Conservation (phyloP, 768 basidiomycete species). For the Hygrophorus pudorinus region DNA sequence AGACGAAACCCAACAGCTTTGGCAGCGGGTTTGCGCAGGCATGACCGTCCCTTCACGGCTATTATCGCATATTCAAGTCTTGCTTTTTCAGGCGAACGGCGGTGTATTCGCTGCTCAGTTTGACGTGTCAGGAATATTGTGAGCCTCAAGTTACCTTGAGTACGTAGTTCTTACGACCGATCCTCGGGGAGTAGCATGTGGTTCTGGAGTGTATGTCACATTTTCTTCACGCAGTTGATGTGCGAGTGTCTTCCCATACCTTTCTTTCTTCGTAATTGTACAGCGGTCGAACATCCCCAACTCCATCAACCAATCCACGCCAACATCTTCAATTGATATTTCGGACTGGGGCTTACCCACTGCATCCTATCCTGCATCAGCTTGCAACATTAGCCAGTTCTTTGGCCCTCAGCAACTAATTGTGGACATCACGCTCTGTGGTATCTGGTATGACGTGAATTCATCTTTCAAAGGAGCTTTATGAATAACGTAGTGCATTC, state of each 20-base stretch:
- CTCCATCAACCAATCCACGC: constrained; percentile 19
- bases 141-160: constrained; percentile 2
- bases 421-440: constrained; percentile 46
- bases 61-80: no score
- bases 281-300: constrained; percentile 28
- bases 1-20: constrained; percentile 34
- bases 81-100: constrained; percentile 27
- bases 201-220: constrained; percentile 34
- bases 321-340: constrained; percentile 23
- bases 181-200: constrained; percentile 24
- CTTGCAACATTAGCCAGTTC: constrained; percentile 31
- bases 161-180: background rate
- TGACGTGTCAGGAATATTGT: constrained; percentile 38
- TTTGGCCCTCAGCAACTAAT: constrained; percentile 39
- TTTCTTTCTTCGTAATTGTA: constrained; percentile 10
- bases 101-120: constrained; percentile 59
- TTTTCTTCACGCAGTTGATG: constrained; percentile 9
- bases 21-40: constrained; percentile 34
- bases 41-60: no score
- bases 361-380: constrained; percentile 27
- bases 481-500: background rate
- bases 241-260: no score
- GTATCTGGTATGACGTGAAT: constrained; percentile 24
- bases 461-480: background rate
- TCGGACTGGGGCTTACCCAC: constrained; percentile 34